Evolutionary conservation across 2,329 filamentous ascomycete genomes (phyloP).

Genomic region (Botrytis fabae): DNA sequence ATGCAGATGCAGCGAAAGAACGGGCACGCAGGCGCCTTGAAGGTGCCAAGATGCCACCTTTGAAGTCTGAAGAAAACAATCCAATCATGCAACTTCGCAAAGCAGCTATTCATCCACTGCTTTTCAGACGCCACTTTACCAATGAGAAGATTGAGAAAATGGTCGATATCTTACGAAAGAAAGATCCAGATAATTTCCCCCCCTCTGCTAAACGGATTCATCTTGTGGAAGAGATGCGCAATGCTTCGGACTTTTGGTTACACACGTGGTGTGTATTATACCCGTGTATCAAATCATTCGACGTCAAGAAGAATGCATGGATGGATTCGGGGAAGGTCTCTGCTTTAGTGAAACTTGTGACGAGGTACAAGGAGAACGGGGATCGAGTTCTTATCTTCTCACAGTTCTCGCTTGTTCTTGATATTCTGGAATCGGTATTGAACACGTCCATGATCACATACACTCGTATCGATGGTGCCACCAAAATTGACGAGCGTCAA

Average conservation of each 20-base stretch:
- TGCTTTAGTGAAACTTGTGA: constrained; percentile 73
- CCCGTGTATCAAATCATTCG: constrained; percentile 53
- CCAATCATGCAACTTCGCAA: constrained; percentile 90
- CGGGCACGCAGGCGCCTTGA: constrained; percentile 57
- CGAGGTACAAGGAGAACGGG: constrained; percentile 72
- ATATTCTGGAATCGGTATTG: constrained; percentile 83
- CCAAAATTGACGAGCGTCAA: constrained; percentile 80
- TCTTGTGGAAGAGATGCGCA: constrained; percentile 56
- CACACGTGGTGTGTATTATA: constrained; percentile 66
- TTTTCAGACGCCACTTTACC: constrained; percentile 80
- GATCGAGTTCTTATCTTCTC: constrained; percentile 90
- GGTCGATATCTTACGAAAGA: constrained; percentile 71
- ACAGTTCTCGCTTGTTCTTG: constrained; percentile 87
- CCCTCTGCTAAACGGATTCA: constrained; percentile 51
- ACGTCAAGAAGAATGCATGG: constrained; percentile 55
- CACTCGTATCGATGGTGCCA: constrained; percentile 83
- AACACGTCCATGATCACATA: constrained; percentile 71
- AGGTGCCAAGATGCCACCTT: constrained; percentile 49
- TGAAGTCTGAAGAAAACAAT: constrained; percentile 61
- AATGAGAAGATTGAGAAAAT: constrained; percentile 76
- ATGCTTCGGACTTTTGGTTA: constrained; percentile 64
- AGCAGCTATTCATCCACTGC: constrained; percentile 85
- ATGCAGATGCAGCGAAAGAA: constrained; percentile 64
- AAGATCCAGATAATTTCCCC: constrained; percentile 56
- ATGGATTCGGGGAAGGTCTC: constrained; percentile 79